A percentile compares a stretch with the other conserved stretches of the same genome.
These are phyloP conservation scores for Macrophomina phaseolina DNA, from an alignment of 2,329 filamentous ascomycete genomes.

Conservation along the genomic window DNA sequence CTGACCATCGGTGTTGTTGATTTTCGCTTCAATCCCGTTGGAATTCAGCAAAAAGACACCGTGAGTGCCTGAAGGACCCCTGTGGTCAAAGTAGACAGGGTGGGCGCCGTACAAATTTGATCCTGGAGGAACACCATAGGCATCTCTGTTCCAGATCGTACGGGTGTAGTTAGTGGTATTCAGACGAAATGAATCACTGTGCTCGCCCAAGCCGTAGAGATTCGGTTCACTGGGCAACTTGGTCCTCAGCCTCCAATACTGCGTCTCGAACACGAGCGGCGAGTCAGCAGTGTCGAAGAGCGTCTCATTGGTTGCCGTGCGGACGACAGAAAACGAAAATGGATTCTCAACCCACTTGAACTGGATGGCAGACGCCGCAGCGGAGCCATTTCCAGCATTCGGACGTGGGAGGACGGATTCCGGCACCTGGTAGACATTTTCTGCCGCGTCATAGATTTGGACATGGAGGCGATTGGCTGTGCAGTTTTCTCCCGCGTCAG, in stretches of 20 bases:
- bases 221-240: constrained; percentile 70
- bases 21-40: constrained; percentile 71
- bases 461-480: constrained; percentile 73
- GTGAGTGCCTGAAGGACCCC: constrained; percentile 52
- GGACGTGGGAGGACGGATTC: constrained; percentile 71
- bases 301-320: constrained; percentile 62
- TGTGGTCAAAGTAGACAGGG: constrained; percentile 77
- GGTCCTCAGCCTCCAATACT: constrained; percentile 77
- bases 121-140: constrained; percentile 64
- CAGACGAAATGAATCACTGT: constrained; percentile 72
- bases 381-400: constrained; percentile 40
- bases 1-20: constrained; percentile 69
- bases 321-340: constrained; percentile 71
- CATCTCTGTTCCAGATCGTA: constrained; percentile 72
- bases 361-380: constrained; percentile 52
- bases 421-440: constrained; percentile 76
- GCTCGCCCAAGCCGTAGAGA: constrained; percentile 80
- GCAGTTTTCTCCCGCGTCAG: constrained; percentile 1
- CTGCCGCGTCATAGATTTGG: constrained; percentile 72
- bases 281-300: constrained; percentile 74
- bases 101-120: constrained; percentile 76
- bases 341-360: constrained; percentile 63
- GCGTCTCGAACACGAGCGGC: constrained; percentile 74
- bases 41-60: constrained; percentile 44
- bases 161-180: constrained; percentile 72